These are phyloP conservation scores for Yarrowia bubula DNA, from an alignment of 805 yeast genomes.

Conservation along the genomic window DNA sequence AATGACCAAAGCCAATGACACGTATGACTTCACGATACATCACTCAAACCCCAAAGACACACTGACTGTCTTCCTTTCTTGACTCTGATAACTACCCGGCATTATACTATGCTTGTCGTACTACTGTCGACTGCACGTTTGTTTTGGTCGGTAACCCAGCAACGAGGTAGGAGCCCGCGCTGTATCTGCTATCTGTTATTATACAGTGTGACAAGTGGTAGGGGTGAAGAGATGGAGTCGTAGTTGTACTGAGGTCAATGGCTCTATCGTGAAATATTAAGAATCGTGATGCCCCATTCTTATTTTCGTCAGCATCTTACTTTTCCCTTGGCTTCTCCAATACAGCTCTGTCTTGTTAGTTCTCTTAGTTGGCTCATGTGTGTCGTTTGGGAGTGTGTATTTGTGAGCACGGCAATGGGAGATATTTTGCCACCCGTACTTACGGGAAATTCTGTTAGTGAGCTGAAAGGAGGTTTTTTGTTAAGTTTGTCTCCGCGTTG, in stretches of 20 bases:
- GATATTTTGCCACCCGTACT: background rate
- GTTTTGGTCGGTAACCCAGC: conserved; percentile 8
- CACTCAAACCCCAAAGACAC: background rate
- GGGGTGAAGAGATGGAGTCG: too few species aligned
- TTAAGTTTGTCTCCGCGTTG: background rate
- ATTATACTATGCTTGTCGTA: too few species aligned
- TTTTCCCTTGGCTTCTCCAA: too few species aligned
- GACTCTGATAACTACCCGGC: background rate
- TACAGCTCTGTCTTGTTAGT: too few species aligned
- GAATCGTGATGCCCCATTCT: too few species aligned
- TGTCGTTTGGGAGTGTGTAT: background rate
- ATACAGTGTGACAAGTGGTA: too few species aligned
- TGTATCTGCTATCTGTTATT: background rate
- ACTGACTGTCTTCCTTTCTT: too few species aligned
- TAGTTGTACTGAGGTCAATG: too few species aligned
- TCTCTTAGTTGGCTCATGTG: background rate
- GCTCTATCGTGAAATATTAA: too few species aligned
- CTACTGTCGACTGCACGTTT: background rate
- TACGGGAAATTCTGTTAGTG: background rate
- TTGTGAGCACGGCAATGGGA: background rate
- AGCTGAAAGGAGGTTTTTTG: too few species aligned
- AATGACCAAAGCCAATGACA: too few species aligned
- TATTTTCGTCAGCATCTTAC: too few species aligned
- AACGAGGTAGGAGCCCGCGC: conserved; percentile 8
- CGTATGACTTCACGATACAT: background rate